Percentiles rank a stretch among this genome's conserved stretches.
Evolutionary conservation across 23 red algal genomes (phyloP).

Genomic region (Gracilaria domingensis): DNA sequence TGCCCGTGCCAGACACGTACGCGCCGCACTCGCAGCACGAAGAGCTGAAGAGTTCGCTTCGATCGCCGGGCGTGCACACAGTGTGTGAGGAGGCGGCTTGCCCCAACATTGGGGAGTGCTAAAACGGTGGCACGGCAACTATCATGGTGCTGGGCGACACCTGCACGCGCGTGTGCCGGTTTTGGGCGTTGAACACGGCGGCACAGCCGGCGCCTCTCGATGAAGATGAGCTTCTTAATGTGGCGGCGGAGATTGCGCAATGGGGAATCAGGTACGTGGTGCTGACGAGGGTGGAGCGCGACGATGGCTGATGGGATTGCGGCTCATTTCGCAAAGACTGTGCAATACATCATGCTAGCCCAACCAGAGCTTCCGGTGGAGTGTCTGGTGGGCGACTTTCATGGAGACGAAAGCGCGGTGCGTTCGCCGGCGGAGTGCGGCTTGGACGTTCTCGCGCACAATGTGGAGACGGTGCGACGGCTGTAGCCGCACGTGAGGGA

Average conservation of each 20-base stretch:
- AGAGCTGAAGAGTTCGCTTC: constrained; percentile 52
- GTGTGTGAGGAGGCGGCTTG: constrained; percentile 99
- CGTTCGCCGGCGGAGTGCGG: constrained; percentile 68
- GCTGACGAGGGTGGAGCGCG: constrained; percentile 93
- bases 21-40: constrained; percentile 59
- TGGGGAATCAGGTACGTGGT: constrained; percentile 97
- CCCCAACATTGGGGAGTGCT: constrained; percentile 99
- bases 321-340: constrained; percentile 90
- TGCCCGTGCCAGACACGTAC: constrained; percentile 71
- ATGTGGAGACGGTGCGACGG: constrained; percentile 92
- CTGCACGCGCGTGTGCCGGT: constrained; percentile 96
- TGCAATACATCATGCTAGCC: constrained; percentile 74
- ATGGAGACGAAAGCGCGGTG: constrained; percentile 71
- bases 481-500: constrained; percentile 91
- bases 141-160: constrained; percentile 99
- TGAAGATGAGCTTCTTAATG: constrained; percentile 84
- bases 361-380: constrained; percentile 80
- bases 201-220: constrained; percentile 74
- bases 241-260: constrained; percentile 77
- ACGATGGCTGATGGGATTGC: constrained; percentile 96
- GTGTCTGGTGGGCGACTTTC: constrained; percentile 93
- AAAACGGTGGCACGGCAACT: constrained; percentile 96
- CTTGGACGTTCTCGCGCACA: constrained; percentile 96
- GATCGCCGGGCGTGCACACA: constrained; percentile 69
- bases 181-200: constrained; percentile 94